These are phyloP conservation scores for Pseudogymnoascus destructans DNA, from an alignment of 2,329 filamentous ascomycete genomes.

Conservation along the genomic window DNA sequence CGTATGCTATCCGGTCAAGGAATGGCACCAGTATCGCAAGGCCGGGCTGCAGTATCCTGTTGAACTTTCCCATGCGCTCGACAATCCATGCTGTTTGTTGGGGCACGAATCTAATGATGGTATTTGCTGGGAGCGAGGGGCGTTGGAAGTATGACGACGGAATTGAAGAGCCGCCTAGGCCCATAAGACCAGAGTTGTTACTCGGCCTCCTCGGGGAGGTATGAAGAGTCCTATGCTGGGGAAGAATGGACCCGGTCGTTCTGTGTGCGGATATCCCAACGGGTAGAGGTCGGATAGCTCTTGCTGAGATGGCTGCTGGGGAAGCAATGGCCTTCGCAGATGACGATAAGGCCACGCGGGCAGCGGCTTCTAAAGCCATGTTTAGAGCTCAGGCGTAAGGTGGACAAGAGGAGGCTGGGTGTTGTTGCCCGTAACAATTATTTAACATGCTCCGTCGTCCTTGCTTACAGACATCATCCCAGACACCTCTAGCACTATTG, in stretches of 20 bases:
- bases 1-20: conserved; percentile 91
- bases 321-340: conserved; percentile 13
- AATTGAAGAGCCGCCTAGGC: conserved; percentile 27
- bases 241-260: conserved; percentile 10
- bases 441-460: neutral
- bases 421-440: conserved; percentile 4
- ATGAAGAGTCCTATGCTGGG: conserved; percentile 22
- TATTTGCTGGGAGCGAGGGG: conserved; percentile 73
- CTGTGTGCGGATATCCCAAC: conserved; percentile 14
- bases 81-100: conserved; percentile 99
- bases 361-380: conserved; percentile 12
- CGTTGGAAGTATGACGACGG: conserved; percentile 72
- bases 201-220: conserved; percentile 17
- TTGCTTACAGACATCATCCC: conserved; percentile 4
- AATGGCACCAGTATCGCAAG: conserved; percentile 81
- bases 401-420: neutral
- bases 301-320: conserved; percentile 13
- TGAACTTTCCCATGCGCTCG: conserved; percentile 97
- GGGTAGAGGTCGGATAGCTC: conserved; percentile 15
- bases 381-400: conserved; percentile 2
- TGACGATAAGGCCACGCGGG: conserved; percentile 18
- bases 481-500: neutral
- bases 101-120: conserved; percentile 90
- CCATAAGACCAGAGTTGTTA: conserved; percentile 22
- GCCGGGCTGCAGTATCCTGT: conserved; percentile 82